Base-by-base conservation (phyloP, 768 basidiomycete genomes). In the Boletellus ananiceps region DNA sequence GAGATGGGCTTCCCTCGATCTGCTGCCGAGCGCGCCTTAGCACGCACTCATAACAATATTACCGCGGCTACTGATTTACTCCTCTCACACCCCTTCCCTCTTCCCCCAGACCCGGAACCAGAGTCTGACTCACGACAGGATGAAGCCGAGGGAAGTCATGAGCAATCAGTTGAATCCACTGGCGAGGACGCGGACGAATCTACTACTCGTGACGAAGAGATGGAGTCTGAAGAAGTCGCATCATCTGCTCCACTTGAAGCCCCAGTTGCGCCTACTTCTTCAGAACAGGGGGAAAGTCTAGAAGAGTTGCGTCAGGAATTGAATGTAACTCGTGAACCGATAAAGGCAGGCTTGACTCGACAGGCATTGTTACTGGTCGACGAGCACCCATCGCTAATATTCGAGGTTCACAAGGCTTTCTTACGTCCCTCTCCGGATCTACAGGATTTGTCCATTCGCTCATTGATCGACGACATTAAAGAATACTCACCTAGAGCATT, bases 1-100 rank as follows among this genome's bases (percentile, higher is more conserved):
- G 96, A 98, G 60, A 98, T 99, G 96, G 96, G 96, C 40, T 99
- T 98, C 74, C 82, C 87, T 32, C 82, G 93, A n/a, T 78, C 82
- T 36, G 89, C 90, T 12, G 91, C 85, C 2, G 88, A 89, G 61
- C 79, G 84, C 45, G 95, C 95, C 4, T 73, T 99, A 34, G 67
- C 77, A 16, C 88, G 94, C 11, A 83, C 86, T 4, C 82, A 86
- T 54, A 98, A 98, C 67, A 93, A 96, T 60, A 75, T 96, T 59
- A 83, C 77, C 38, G 82, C 87, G 5, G 96, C 96, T 4, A 86
- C 95, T 0, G 94, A 98, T 57, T 72, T 88, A 4, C 76, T 99
- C 1, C 73, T 99, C 13, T 77, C 81, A 0, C 86, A 93, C 57
- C 91, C 93, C 2, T 87, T 85, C 60, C 81, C 85, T 3, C 74